Evolutionary conservation across 2,329 filamentous ascomycete genomes (phyloP), one percentile per base, ranked within the genome.

Genomic region (Botrytis hyacinthi): DNA sequence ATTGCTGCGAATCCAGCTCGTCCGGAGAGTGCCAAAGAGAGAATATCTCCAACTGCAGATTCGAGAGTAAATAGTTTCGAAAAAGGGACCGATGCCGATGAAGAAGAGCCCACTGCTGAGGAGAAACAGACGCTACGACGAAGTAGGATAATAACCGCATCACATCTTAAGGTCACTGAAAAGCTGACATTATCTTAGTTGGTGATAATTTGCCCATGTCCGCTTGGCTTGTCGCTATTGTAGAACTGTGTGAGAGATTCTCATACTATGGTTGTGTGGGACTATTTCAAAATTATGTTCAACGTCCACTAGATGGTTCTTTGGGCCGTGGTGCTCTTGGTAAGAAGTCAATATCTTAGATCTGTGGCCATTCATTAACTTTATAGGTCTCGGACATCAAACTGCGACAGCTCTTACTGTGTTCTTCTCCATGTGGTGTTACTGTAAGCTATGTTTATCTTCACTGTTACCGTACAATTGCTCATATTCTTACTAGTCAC

Each of bases 231-330:
- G 70, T 72, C 37, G 70, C 70, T 5, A 67, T 67, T 8, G 70
- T 72, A 10, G 70, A 72, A 20, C 42, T 73, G 8, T 72, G 70
- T 57, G 70, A 72, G 37, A 57, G 70, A 26, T 91, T 90, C 78
- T 87, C 87, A 8, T 91, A 89, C 83, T 91, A 91, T 78, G 90
- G 90, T 57, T 89, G 87, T 14, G 88, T 86, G 26, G 86, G 87
- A 69, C 84, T 90, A 59, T 90, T 87, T 87, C 85, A 76, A 85
- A 92, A 91, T 80, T 91, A 87, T 77, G 85, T 91, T 78, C 87
- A 91, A 77, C 70, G 73, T 61, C 87, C 69, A 18, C 66, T 76
- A 2, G 73, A 76, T 72, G 75, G 77, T 32, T 72, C 63, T 40
- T 42, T 75, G 35, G 76, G 76, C 22, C 75, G 81, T 22, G 86